Conservation (phyloP, 768 basidiomycete species). For the Mycena olivaceomarginata region DNA sequence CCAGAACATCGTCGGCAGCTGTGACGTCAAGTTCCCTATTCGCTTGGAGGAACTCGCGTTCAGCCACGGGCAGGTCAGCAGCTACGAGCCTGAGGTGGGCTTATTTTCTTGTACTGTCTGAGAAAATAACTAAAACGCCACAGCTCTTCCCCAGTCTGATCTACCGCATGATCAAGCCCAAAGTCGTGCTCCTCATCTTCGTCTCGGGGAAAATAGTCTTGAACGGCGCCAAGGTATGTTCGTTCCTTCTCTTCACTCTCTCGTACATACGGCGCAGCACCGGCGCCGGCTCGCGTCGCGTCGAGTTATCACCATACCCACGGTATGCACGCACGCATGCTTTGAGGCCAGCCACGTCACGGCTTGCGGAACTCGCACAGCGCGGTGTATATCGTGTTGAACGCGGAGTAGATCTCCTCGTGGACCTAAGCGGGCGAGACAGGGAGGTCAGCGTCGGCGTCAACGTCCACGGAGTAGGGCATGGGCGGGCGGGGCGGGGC, state of each 20-base stretch:
- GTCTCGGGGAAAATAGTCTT: slow-evolving; percentile 99
- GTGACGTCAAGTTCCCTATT: no score
- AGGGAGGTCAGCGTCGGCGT: slow-evolving; percentile 24
- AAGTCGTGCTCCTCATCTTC: slow-evolving; percentile 98
- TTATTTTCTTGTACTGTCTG: background rate
- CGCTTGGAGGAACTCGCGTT: no score
- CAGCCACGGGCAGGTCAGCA: no score
- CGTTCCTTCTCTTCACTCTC: slow-evolving; percentile 44
- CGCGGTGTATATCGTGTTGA: slow-evolving; percentile 83
- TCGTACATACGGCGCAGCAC: slow-evolving; percentile 35
- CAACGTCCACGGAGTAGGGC: slow-evolving; percentile 29
- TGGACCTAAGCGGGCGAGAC: slow-evolving; percentile 81
- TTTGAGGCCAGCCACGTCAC: slow-evolving; percentile 16
- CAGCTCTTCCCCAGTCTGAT: slow-evolving; percentile 99
- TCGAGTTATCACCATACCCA: background rate
- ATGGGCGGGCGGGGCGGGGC: no score
- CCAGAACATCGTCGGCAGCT: no score
- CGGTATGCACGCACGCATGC: background rate
- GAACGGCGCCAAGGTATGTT: slow-evolving; percentile 96
- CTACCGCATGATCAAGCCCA: slow-evolving; percentile 99
- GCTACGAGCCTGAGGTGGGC: no score
- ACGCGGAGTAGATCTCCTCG: slow-evolving; percentile 99
- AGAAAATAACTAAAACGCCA: no score
- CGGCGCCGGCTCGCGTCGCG: slow-evolving; percentile 39
- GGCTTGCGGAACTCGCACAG: slow-evolving; percentile 42